Percentiles rank a stretch among this genome's conserved stretches.
These are phyloP conservation scores for Hymenoscyphus repandus DNA, from an alignment of 2,329 filamentous ascomycete species.

Conservation along the genomic window DNA sequence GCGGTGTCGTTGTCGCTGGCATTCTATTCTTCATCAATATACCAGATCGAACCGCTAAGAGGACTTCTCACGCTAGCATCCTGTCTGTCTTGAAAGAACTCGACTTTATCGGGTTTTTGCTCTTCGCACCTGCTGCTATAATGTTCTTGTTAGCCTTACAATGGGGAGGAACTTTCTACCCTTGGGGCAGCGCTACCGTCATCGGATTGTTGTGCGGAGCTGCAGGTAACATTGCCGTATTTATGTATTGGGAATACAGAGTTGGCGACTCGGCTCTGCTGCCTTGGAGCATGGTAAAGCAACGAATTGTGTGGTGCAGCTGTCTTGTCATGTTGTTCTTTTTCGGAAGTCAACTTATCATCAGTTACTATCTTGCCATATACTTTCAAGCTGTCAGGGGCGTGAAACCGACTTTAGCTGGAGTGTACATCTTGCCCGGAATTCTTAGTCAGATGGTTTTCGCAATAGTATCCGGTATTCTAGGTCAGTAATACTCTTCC, in stretches of 20 bases:
- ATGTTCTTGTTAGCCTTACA: slow-evolving; percentile 33
- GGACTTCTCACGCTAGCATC: slow-evolving; percentile 1
- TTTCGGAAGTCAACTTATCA: slow-evolving; percentile 10
- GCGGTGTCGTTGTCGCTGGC: slow-evolving; percentile 32
- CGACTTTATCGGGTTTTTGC: slow-evolving; percentile 31
- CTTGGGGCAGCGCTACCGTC: slow-evolving; percentile 29
- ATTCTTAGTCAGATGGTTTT: slow-evolving; percentile 30
- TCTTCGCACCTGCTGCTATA: slow-evolving; percentile 32
- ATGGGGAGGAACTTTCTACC: slow-evolving; percentile 32
- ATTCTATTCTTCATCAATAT: slow-evolving; percentile 35
- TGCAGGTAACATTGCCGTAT: slow-evolving; percentile 17
- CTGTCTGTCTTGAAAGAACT: slow-evolving; percentile 22
- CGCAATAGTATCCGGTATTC: slow-evolving; percentile 17
- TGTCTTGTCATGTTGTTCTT: slow-evolving; percentile 14
- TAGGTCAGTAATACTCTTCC: slow-evolving; percentile 9
- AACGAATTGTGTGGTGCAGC: slow-evolving; percentile 20
- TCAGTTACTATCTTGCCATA: slow-evolving; percentile 42
- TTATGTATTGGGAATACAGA: slow-evolving; percentile 26
- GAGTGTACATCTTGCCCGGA: slow-evolving; percentile 36
- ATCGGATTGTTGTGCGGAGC: slow-evolving; percentile 28
- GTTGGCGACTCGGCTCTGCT: slow-evolving; percentile 28
- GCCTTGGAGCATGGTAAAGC: slow-evolving; percentile 20
- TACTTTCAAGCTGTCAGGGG: slow-evolving; percentile 45
- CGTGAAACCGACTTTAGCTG: slow-evolving; percentile 32
- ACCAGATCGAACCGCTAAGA: slow-evolving; percentile 19